Percentiles rank a stretch among this genome's conserved stretches.
These are phyloP conservation scores for Fusarium metavorans DNA, from an alignment of 2,329 filamentous ascomycete genomes.

Conservation along the genomic window DNA sequence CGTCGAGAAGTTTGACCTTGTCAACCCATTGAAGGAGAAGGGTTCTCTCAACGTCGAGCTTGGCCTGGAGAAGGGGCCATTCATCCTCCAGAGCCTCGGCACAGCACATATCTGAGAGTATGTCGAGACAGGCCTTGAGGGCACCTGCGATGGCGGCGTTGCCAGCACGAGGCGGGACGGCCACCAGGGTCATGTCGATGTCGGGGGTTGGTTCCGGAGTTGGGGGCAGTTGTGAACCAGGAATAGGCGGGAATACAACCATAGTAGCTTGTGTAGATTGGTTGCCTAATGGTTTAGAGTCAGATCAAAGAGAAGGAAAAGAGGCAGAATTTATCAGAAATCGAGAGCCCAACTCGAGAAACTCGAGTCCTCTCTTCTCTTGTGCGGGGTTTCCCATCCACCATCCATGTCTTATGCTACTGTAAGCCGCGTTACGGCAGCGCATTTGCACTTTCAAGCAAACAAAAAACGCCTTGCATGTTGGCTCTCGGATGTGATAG, in stretches of 20 bases:
- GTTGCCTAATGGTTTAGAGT: not conserved
- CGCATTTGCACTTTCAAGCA: not conserved
- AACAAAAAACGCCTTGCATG: not conserved
- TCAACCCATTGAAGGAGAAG: not conserved
- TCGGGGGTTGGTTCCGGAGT: not conserved
- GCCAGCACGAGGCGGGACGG: not conserved
- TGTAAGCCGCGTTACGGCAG: not conserved
- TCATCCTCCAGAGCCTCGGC: not conserved
- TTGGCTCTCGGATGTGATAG: not conserved
- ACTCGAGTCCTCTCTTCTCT: not conserved
- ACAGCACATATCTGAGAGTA: not conserved
- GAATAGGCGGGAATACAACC: no score
- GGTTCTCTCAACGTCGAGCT: not conserved
- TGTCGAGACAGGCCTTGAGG: not conserved
- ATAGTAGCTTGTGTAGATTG: no score
- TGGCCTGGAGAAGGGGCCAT: not conserved
- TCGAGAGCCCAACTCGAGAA: not conserved
- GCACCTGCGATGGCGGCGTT: not conserved
- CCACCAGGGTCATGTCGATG: not conserved
- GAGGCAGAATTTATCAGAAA: not conserved
- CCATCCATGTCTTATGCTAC: not conserved
- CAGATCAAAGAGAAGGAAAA: no score
- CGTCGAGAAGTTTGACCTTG: not conserved
- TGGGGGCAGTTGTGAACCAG: no score
- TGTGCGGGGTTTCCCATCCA: not conserved